Evolutionary conservation across 1,139 yeast genomes (phyloP), one percentile per base, ranked within the genome.

Genomic region (Diutina catenulata): DNA sequence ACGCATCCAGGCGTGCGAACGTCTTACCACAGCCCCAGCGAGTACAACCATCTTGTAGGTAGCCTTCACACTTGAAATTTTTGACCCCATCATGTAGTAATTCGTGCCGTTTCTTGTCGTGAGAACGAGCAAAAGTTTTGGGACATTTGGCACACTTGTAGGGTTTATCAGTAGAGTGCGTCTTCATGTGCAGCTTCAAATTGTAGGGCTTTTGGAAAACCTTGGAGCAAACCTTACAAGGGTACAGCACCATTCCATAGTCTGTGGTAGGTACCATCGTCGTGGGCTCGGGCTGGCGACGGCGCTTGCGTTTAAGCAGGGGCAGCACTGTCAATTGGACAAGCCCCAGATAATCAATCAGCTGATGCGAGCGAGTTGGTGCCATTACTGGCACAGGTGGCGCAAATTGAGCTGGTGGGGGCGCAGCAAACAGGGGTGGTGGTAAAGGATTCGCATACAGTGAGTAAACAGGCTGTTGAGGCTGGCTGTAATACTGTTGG

Each of bases 1-100:
- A 58, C 1, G 79, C 80, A 49, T 74, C 80, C 22, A 73, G 65
- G 32, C 79, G 52, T 6, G 78, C 77, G 53, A 74, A 74, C 43
- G 62, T 62, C 54, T 70, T 70, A 22, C 76, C 74, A 52, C 79
- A 74, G 1, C 80, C 80, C 80, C 79, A 74, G 45, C 53, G 58
- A 1, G 76, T 69, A 14, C 49, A 52, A 0, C 76, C 76, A 46
- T 73, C 74, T 41, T 61, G 64, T 43, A 74, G 52, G 33, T 55
- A 55, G 4, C 79, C 79, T 45, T 70, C 74, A 51, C 80, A 74
- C 45, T 62, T 63, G 53, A 71, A 73, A 47, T 68, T 73, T 57
- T 70, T 70, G 37, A 63, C 66, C 3, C 78, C 77, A 21, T 64
- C 68, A 46, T 74, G 80, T 6, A 74, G 51, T 28, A 62, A 53